These are phyloP conservation scores for Serendipita sp. DNA, from an alignment of 768 basidiomycete species.

Conservation along the genomic window DNA sequence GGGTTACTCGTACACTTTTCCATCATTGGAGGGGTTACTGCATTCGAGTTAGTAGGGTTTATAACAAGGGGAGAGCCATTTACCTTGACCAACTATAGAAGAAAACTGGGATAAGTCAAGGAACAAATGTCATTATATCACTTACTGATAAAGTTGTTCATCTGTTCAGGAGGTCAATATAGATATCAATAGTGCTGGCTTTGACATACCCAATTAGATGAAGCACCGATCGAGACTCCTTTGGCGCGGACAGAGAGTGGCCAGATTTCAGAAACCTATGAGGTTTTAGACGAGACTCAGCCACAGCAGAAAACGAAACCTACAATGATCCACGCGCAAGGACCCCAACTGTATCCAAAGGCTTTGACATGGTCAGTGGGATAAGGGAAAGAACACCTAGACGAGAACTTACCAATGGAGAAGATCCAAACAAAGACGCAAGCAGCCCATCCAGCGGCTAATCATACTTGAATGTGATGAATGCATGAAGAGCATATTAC, in stretches of 20 bases:
- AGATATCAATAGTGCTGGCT: background rate
- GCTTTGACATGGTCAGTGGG: constrained; percentile 13
- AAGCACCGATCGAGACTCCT: constrained; percentile 58
- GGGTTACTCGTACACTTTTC: constrained; percentile 19
- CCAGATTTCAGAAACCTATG: constrained; percentile 13
- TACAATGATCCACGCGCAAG: constrained; percentile 62
- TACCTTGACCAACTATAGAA: constrained; percentile 8
- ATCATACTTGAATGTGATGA: background rate
- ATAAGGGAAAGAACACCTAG: background rate
- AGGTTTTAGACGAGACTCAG: background rate
- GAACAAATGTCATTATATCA: background rate
- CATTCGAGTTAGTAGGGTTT: background rate
- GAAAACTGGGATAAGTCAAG: background rate
- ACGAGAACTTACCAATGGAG: constrained; percentile 33
- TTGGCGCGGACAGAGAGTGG: constrained; percentile 47
- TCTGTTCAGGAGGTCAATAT: constrained; percentile 22
- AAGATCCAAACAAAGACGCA: constrained; percentile 61
- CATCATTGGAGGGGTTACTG: constrained; percentile 57
- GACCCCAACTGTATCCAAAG: constrained; percentile 68
- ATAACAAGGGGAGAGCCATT: constrained; percentile 14
- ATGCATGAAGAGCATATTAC: background rate
- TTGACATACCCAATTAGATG: constrained; percentile 50
- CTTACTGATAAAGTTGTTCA: constrained; percentile 63
- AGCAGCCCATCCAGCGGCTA: constrained; percentile 57
- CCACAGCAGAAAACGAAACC: constrained; percentile 50